Evolutionary conservation across 139 green algal genomes (phyloP), one percentile per base, ranked within the genome.

Genomic region (Coelastrella sp.): DNA sequence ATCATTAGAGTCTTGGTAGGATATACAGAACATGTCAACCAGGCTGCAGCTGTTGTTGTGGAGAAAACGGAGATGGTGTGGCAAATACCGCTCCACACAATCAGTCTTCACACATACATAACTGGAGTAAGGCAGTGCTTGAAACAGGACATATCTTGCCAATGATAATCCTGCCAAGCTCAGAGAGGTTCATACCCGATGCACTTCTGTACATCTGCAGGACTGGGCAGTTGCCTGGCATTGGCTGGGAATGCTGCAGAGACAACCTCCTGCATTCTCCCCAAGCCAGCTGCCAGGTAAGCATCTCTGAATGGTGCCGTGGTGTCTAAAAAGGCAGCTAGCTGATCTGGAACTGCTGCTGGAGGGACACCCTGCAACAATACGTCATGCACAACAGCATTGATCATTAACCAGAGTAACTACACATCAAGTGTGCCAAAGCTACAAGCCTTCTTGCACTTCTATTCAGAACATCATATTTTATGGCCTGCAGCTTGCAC

Each of bases 131-230:
- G n/a, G n/a, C n/a, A n/a, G n/a, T n/a, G n/a, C n/a, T n/a, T n/a
- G n/a, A n/a, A n/a, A n/a, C n/a, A n/a, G n/a, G n/a, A n/a, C n/a
- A n/a, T n/a, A n/a, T n/a, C 45, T 53, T 53, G 45, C 45, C 45
- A 53, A 53, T 11, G 11, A 53, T 53, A 11, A 53, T 53, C 11
- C n/a, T n/a, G n/a, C n/a, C n/a, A n/a, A n/a, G n/a, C n/a, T n/a
- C n/a, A n/a, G n/a, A n/a, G n/a, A n/a, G n/a, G 45, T 11, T 53
- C 8, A 79, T 38, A 93, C 89, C 88, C 90, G 45, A 97, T 94
- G 74, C 86, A 91, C 64, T 93, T 93, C 88, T 98, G 95, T 71
- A 98, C 92, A 50, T 98, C 95, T 34, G 93, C 92, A 2, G 93
- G 84, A 3, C 88, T 91, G 21, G 93, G 91, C 73, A 97, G 89